Evolutionary conservation across 495 filamentous ascomycete species (phyloP), one percentile per base, ranked within the genome.

Genomic region (Lasiosphaeria ovina): DNA sequence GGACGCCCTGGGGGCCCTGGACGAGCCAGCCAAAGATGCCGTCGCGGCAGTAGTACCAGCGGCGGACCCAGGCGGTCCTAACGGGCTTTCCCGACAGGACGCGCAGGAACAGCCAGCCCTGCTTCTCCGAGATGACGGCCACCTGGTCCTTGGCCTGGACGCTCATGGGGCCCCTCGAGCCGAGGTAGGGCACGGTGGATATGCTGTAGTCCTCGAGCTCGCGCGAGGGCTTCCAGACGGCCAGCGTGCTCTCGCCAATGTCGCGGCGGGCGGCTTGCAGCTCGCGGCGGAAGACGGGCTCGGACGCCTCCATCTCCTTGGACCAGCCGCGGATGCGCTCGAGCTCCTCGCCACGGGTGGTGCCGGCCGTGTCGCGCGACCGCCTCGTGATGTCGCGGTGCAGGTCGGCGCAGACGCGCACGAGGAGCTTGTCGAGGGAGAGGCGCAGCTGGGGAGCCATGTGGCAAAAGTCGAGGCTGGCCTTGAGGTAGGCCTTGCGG

Each of bases 11-110:
- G 3, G 85, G 75, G 11, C 92, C 89, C 68, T 95, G 92, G n/a
- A 91, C 84, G 10, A 98, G 82, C 84, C 93, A 98, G 6, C 94
- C 95, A 73, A 98, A 98, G 51, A 98, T 92, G 38, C 95, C 93
- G 68, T 93, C 87, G 61, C 93, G 92, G 54, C 97, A 84, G 68
- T 93, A 98, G 66, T 92, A 96, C 95, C 95, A 98, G 35, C 93
- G 82, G 58, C 91, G 81, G 8, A 93, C 82, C 94, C 94, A 98
- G 16, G 84, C 79, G 1, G 91, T 91, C 62, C 93, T 79, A 12
- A 91, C 88, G 1, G 94, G 93, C 69, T 97, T 97, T 16, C 92
- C 92, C 10, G 89, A 87, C 10, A 93, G 69, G 0, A 88, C 91
- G 54, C 91, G 81, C 66, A 97, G 71, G 70, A 91, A 92, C 32